Evolutionary conservation across 1,139 yeast genomes (phyloP).

Genomic region (Debaryomycetaceae sp.): DNA sequence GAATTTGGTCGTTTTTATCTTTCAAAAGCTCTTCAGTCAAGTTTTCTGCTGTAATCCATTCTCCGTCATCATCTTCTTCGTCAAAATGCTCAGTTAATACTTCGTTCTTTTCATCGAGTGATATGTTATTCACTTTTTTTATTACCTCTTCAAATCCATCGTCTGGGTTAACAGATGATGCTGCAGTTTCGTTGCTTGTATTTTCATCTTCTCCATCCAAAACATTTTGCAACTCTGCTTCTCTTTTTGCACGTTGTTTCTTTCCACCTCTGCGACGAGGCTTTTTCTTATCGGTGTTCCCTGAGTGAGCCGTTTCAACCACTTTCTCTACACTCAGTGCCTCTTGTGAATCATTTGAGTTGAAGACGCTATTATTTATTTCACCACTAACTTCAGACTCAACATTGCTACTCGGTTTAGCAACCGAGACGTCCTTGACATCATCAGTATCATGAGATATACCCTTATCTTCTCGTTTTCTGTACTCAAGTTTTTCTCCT

Average conservation of each 20-base stretch:
- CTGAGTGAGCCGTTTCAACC: neutral
- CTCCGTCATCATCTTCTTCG: constrained; percentile 77
- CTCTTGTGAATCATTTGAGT: neutral
- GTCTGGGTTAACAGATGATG: constrained; percentile 6
- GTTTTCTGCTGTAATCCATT: constrained; percentile 94
- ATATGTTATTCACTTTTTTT: constrained; percentile 7
- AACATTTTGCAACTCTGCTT: constrained; percentile 29
- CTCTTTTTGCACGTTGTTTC: constrained; percentile 57
- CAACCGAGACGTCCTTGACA: constrained; percentile 15
- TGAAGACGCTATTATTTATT: constrained; percentile 4
- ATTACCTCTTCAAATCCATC: constrained; percentile 6
- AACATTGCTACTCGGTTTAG: constrained; percentile 9
- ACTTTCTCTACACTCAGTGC: too few species aligned
- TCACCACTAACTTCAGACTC: constrained; percentile 15
- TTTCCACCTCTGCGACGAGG: constrained; percentile 62
- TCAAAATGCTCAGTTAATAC: constrained; percentile 44
- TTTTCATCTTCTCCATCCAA: constrained; percentile 11
- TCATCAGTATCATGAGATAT: constrained; percentile 18
- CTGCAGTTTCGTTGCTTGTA: neutral
- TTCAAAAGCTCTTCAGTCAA: constrained; percentile 64
- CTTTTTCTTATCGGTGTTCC: constrained; percentile 28
- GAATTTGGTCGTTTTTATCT: constrained; percentile 50
- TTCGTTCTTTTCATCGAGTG: constrained; percentile 4
- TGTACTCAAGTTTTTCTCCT: constrained; percentile 45
- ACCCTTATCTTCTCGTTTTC: constrained; percentile 10